phyloP scores from a whole-genome alignment of 768 basidiomycete genomes.

The Pisolithus sp. region DNA sequence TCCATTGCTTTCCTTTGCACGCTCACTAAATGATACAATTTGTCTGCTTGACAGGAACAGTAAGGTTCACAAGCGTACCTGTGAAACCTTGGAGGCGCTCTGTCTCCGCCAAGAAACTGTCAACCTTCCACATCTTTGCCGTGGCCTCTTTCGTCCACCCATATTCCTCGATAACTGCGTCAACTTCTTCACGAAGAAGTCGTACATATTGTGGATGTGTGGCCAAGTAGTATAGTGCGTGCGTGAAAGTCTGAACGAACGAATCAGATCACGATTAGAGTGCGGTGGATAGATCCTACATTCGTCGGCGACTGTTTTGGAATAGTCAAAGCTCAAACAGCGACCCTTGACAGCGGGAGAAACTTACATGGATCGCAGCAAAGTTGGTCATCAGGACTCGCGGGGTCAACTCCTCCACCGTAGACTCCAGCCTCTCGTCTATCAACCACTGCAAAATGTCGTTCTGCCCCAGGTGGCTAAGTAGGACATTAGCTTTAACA shows the following conservation, averaged over 20 bases:
- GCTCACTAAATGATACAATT: constrained; percentile 11
- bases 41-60: constrained; percentile 8
- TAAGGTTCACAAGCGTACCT: constrained; percentile 1
- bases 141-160: constrained; percentile 25
- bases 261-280: not conserved
- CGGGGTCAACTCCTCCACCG: not conserved
- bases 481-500: constrained; percentile 11
- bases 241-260: constrained; percentile 22
- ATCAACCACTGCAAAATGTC: not conserved
- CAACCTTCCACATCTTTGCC: constrained; percentile 30
- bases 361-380: constrained; percentile 11
- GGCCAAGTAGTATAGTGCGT: constrained; percentile 32
- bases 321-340: not conserved
- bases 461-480: not conserved
- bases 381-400: not conserved
- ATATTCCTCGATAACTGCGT: constrained; percentile 19
- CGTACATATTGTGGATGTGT: constrained; percentile 28
- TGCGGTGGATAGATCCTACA: not conserved
- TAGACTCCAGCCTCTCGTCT: not conserved
- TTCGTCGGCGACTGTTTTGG: not conserved
- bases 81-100: constrained; percentile 24
- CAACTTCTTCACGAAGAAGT: constrained; percentile 35
- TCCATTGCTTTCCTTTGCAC: constrained; percentile 28
- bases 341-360: not conserved
- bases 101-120: constrained; percentile 37